A percentile compares a stretch with the other conserved stretches of the same genome.
phyloP scores from a whole-genome alignment of 163 green algal species.

The Scenedesmus sp. region DNA sequence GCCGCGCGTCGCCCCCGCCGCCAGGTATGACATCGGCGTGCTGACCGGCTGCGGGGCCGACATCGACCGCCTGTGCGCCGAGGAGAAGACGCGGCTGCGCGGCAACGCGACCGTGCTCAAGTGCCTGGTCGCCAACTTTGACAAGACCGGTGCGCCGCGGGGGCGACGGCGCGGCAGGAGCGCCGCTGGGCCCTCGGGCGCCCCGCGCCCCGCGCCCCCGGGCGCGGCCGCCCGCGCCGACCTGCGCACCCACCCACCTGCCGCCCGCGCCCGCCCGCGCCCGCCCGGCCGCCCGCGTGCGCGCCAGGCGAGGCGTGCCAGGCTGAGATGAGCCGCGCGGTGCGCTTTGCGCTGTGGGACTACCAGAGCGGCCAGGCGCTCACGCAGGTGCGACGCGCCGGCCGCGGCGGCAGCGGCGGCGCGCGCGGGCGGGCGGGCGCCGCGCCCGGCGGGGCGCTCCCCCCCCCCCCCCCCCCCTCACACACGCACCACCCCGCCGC shows the following conservation, averaged over 20 bases:
- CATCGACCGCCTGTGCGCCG: conserved; percentile 65
- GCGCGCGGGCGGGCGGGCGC: too few species aligned
- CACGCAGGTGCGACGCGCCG: conserved; percentile 75
- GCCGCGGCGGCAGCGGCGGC: conserved; percentile 39
- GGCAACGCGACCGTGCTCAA: conserved; percentile 77
- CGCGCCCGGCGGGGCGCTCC: too few species aligned
- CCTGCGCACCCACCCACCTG: too few species aligned
- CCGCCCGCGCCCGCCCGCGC: too few species aligned
- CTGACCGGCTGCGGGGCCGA: conserved; percentile 68
- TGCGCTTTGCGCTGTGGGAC: conserved; percentile 83
- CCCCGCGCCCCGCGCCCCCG: too few species aligned
- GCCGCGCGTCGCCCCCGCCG: too few species aligned
- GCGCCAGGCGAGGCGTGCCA: conserved; percentile 54
- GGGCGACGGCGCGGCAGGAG: not conserved
- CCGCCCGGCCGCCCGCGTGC: too few species aligned
- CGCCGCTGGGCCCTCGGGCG: not conserved
- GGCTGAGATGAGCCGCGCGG: conserved; percentile 76
- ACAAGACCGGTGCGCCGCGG: not conserved
- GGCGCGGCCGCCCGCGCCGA: too few species aligned
- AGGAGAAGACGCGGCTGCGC: conserved; percentile 66
- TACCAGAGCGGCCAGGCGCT: conserved; percentile 70
- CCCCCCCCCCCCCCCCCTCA: too few species aligned
- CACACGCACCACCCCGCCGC: too few species aligned
- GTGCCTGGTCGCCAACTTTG: conserved; percentile 73
- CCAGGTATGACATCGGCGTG: conserved; percentile 76